These are phyloP conservation scores for Ogataea sp. DNA, from an alignment of 805 yeast species.

Conservation along the genomic window DNA sequence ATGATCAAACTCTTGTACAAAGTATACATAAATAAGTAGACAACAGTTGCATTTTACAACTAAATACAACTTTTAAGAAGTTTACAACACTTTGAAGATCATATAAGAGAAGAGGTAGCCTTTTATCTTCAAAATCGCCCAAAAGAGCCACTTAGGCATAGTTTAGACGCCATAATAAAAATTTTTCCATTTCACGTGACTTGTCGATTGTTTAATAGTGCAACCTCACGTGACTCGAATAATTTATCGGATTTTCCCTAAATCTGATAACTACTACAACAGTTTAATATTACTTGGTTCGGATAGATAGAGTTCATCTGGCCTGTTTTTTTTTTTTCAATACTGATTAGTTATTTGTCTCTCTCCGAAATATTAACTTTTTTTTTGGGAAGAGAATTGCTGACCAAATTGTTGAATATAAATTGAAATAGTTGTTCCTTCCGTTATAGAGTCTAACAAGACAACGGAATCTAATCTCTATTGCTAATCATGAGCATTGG, in stretches of 20 bases:
- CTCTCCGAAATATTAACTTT: neutral
- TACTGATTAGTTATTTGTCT: no score
- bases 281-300: no score
- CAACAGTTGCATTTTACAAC: neutral
- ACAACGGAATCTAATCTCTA: no score
- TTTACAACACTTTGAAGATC: no score
- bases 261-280: no score
- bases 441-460: no score
- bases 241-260: no score
- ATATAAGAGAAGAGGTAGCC: neutral
- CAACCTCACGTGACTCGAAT: neutral
- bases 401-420: neutral
- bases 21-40: no score
- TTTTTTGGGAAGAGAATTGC: neutral
- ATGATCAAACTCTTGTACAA: neutral
- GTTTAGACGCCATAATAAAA: no score
- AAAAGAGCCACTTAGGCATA: neutral
- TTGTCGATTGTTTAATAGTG: neutral
- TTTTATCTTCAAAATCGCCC: neutral
- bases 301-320: no score
- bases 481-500: neutral
- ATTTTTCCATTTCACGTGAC: slow-evolving; percentile 1
- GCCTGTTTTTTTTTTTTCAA: neutral
- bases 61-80: neutral
- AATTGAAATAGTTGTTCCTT: neutral